Percentiles rank a stretch among this genome's conserved stretches.
Evolutionary conservation across 495 filamentous ascomycete genomes (phyloP).

Genomic region (Neurospora sp.): DNA sequence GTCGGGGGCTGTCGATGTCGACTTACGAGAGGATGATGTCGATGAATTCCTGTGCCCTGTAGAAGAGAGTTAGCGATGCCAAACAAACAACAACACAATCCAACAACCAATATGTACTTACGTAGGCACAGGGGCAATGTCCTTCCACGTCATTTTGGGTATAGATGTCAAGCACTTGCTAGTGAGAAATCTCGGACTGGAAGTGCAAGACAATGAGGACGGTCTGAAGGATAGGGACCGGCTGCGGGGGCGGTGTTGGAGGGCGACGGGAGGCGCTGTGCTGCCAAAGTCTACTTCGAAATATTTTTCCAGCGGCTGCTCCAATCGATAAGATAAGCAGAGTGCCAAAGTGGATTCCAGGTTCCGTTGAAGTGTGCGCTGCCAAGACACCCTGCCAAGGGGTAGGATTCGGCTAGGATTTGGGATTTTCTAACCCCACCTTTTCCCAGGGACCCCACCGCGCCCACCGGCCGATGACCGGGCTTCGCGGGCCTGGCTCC

Average conservation of each 20-base stretch:
- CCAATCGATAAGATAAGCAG: conserved; percentile 22
- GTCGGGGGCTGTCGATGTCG: neutral
- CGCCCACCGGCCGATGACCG: neutral
- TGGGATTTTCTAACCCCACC: neutral
- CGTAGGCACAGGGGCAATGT: conserved; percentile 83
- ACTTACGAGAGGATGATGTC: conserved; percentile 71
- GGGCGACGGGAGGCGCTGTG: neutral
- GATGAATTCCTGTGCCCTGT: conserved; percentile 66
- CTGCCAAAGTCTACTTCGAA: conserved; percentile 7
- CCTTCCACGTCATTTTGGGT: conserved; percentile 41
- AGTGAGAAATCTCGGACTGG: conserved; percentile 7
- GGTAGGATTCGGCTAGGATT: neutral
- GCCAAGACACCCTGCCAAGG: neutral
- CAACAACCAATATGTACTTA: conserved; percentile 26
- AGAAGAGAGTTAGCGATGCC: conserved; percentile 3
- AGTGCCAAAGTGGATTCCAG: neutral
- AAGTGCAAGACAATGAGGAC: neutral
- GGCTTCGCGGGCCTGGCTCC: neutral
- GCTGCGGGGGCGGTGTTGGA: neutral
- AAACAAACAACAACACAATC: neutral
- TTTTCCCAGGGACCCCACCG: neutral
- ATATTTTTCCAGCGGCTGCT: conserved; percentile 22
- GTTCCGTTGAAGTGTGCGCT: neutral
- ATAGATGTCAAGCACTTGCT: neutral
- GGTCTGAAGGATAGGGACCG: neutral